These are phyloP conservation scores for Amaranthus hypochondriacus DNA, from an alignment of 148 eudicot species.

Conservation along the genomic window DNA sequence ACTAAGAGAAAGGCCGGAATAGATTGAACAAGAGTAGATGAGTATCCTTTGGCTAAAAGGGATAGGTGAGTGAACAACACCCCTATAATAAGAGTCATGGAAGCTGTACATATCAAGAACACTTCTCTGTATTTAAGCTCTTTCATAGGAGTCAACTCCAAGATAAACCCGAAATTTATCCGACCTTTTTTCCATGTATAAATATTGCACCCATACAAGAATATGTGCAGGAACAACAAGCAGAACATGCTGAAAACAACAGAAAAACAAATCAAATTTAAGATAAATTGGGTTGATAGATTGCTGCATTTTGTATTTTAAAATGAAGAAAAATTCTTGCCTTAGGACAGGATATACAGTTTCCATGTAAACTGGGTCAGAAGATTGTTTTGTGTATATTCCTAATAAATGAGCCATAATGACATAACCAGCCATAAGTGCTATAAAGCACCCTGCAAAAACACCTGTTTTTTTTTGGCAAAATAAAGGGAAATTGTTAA, in stretches of 20 bases:
- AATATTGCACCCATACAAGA: slow-evolving; percentile 91
- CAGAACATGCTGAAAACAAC: slow-evolving; percentile 74
- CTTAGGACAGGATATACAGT: slow-evolving; percentile 92
- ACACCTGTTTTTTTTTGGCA: slow-evolving; percentile 38
- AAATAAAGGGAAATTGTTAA: too few species aligned
- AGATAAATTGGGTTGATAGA: not conserved
- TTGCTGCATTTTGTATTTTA: not conserved
- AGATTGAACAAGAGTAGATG: slow-evolving; percentile 55
- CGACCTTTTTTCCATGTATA: slow-evolving; percentile 85
- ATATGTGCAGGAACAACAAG: slow-evolving; percentile 82
- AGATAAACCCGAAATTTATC: slow-evolving; percentile 83
- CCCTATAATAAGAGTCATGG: slow-evolving; percentile 80
- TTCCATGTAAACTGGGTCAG: slow-evolving; percentile 84
- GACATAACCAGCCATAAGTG: slow-evolving; percentile 74
- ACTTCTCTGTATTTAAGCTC: slow-evolving; percentile 91
- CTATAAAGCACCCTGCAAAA: slow-evolving; percentile 80
- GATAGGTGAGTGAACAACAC: slow-evolving; percentile 73
- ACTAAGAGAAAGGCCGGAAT: slow-evolving; percentile 74
- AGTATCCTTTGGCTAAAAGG: slow-evolving; percentile 64
- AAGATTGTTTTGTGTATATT: slow-evolving; percentile 50
- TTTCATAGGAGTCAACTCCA: slow-evolving; percentile 63
- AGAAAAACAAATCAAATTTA: not conserved
- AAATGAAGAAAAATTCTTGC: slow-evolving; percentile 38
- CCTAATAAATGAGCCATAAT: slow-evolving; percentile 87
- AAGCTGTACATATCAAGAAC: slow-evolving; percentile 77